Evolutionary conservation across 768 basidiomycete species (phyloP).

Genomic region (Leccinellum luteum): DNA sequence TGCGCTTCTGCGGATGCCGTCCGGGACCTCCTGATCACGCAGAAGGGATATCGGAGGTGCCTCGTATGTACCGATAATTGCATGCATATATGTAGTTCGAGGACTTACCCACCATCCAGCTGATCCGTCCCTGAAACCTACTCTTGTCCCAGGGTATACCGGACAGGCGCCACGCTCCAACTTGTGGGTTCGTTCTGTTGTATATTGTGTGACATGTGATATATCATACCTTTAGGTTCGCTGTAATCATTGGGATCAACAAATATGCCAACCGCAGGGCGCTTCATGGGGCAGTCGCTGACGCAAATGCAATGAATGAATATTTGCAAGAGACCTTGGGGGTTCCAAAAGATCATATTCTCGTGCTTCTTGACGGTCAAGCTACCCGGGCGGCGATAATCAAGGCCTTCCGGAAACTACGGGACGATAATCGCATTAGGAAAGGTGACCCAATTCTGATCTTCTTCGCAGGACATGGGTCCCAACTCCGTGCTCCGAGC

Average conservation of each 20-base stretch:
- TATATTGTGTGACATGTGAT: not conserved
- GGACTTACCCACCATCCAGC: not conserved
- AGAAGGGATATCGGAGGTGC: too few species aligned
- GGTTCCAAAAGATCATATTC: conserved; percentile 35
- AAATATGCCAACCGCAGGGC: conserved; percentile 29
- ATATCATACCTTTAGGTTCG: conserved; percentile 18
- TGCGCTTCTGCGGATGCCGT: too few species aligned
- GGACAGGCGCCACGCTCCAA: not conserved
- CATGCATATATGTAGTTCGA: not conserved
- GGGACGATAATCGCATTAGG: conserved; percentile 20
- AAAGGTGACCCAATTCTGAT: conserved; percentile 37
- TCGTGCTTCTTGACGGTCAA: conserved; percentile 34
- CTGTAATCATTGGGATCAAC: conserved; percentile 45
- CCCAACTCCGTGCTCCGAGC: conserved; percentile 29
- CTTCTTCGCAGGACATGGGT: conserved; percentile 46
- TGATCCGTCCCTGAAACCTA: too few species aligned
- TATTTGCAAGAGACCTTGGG: conserved; percentile 31
- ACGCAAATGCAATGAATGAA: conserved; percentile 38
- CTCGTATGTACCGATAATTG: not conserved
- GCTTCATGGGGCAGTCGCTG: conserved; percentile 37
- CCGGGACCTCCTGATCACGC: too few species aligned
- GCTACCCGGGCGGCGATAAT: conserved; percentile 39
- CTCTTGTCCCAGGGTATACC: not conserved
- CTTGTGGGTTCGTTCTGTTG: not conserved
- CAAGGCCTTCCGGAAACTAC: conserved; percentile 22